phyloP scores from a whole-genome alignment of 2,329 filamentous ascomycete species.

The Fusarium keratoplasticum region DNA sequence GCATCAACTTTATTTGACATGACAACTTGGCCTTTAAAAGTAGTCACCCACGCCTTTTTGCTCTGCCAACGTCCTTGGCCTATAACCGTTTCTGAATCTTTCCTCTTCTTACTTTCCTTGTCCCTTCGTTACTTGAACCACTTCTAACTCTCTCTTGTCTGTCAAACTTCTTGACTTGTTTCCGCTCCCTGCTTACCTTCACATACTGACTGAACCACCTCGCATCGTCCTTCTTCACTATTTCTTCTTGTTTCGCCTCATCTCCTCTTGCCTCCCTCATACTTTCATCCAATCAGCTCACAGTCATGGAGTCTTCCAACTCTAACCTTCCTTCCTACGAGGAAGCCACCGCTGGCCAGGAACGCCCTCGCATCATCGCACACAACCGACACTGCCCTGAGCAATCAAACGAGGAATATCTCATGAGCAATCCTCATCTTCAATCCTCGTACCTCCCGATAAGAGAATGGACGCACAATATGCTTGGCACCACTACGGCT shows the following conservation, averaged over 20 bases:
- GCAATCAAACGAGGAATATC: neutral
- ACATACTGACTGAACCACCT: neutral
- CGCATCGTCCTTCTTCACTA: neutral
- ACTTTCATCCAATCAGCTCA: neutral
- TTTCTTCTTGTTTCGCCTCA: neutral
- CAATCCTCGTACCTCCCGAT: neutral
- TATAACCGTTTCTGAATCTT: neutral
- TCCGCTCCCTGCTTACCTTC: neutral
- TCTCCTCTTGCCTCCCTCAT: neutral
- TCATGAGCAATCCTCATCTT: neutral
- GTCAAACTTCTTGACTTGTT: neutral
- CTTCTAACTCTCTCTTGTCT: neutral
- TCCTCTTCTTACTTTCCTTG: neutral
- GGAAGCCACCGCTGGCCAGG: neutral
- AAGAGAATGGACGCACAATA: neutral
- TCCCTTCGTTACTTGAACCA: neutral
- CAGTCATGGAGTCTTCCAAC: neutral
- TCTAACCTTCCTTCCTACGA: neutral
- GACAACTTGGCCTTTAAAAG: neutral
- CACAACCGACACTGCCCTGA: neutral
- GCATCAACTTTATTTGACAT: neutral
- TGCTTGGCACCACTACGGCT: neutral
- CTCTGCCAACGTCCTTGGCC: neutral
- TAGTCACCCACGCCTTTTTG: neutral
- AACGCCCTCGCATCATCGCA: neutral